Percentiles rank a stretch among this genome's conserved stretches.
These are phyloP conservation scores for Fusarium agapanthi DNA, from an alignment of 2,329 filamentous ascomycete species.

Conservation along the genomic window DNA sequence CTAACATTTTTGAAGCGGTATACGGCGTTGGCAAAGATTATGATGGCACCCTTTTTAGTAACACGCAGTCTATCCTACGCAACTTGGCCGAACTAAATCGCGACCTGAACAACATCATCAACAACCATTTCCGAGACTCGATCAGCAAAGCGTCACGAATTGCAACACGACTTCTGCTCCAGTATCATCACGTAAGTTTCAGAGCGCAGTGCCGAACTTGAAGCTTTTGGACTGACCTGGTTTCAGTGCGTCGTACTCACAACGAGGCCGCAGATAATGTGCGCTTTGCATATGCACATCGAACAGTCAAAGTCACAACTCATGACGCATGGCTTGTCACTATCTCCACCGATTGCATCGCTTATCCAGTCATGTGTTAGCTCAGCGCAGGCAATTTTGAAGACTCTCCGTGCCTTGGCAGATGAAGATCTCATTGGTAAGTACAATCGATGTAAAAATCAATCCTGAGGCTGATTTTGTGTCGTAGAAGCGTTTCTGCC, in stretches of 20 bases:
- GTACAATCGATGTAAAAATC: fast-evolving
- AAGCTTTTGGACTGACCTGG: not conserved
- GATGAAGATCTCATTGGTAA: constrained; percentile 44
- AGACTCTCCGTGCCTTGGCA: constrained; percentile 38
- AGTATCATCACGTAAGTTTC: constrained; percentile 39
- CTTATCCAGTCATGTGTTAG: constrained; percentile 43
- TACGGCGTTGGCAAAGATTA: constrained; percentile 43
- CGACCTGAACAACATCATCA: constrained; percentile 40
- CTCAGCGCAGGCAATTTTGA: constrained; percentile 42
- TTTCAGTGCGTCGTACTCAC: constrained; percentile 43
- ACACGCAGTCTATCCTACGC: constrained; percentile 42
- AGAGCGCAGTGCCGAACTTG: fast-evolving
- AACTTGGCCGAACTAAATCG: constrained; percentile 40
- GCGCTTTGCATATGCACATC: constrained; percentile 46
- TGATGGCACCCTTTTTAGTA: constrained; percentile 40
- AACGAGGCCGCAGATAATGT: constrained; percentile 45
- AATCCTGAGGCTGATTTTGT: not conserved
- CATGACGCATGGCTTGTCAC: constrained; percentile 15
- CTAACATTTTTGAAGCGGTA: constrained; percentile 22
- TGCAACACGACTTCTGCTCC: constrained; percentile 37
- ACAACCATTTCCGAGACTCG: constrained; percentile 42
- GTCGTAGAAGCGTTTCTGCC: constrained; percentile 47
- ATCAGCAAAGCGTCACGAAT: constrained; percentile 43
- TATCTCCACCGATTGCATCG: constrained; percentile 41
- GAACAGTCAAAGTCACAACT: constrained; percentile 37